Evolutionary conservation across 2,329 filamentous ascomycete species (phyloP).

Genomic region (Alternaria arbusti): DNA sequence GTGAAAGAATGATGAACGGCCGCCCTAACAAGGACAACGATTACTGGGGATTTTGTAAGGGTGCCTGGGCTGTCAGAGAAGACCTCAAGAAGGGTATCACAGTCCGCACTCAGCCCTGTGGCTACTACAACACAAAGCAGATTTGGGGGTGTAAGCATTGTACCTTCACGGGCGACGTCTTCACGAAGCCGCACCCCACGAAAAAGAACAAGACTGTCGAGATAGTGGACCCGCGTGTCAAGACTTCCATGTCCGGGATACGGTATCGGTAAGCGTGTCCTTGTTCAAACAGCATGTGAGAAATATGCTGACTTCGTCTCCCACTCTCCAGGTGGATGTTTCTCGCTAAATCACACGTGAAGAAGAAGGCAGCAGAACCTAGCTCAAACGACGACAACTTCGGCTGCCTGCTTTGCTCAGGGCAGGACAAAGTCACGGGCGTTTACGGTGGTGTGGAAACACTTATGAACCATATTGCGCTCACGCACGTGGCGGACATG

Average conservation of each 20-base stretch:
- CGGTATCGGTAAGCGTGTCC: slow-evolving; percentile 28
- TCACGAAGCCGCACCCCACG: slow-evolving; percentile 25
- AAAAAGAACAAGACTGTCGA: slow-evolving; percentile 39
- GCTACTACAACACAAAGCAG: slow-evolving; percentile 44
- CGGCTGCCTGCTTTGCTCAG: slow-evolving; percentile 47
- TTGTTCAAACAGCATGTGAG: not conserved
- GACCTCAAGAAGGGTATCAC: slow-evolving; percentile 42
- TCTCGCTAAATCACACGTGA: slow-evolving; percentile 46
- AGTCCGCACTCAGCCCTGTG: slow-evolving; percentile 38
- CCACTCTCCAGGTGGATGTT: slow-evolving; percentile 37
- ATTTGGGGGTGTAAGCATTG: slow-evolving; percentile 47
- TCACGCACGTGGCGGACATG: slow-evolving; percentile 43
- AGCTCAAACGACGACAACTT: slow-evolving; percentile 31
- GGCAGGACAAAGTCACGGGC: slow-evolving; percentile 38
- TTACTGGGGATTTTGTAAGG: slow-evolving; percentile 53
- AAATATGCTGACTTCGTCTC: not conserved
- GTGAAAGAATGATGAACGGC: slow-evolving; percentile 41
- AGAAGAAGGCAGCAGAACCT: slow-evolving; percentile 16
- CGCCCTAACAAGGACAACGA: slow-evolving; percentile 49
- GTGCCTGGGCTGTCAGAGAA: slow-evolving; percentile 46
- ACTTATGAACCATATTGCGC: slow-evolving; percentile 48
- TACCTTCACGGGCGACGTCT: slow-evolving; percentile 42
- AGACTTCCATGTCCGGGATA: slow-evolving; percentile 33
- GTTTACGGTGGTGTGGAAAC: slow-evolving; percentile 49
- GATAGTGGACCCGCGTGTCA: slow-evolving; percentile 38